These are phyloP conservation scores for Stagonosporopsis chrysanthemi DNA, from an alignment of 2,329 filamentous ascomycete species.

Conservation along the genomic window DNA sequence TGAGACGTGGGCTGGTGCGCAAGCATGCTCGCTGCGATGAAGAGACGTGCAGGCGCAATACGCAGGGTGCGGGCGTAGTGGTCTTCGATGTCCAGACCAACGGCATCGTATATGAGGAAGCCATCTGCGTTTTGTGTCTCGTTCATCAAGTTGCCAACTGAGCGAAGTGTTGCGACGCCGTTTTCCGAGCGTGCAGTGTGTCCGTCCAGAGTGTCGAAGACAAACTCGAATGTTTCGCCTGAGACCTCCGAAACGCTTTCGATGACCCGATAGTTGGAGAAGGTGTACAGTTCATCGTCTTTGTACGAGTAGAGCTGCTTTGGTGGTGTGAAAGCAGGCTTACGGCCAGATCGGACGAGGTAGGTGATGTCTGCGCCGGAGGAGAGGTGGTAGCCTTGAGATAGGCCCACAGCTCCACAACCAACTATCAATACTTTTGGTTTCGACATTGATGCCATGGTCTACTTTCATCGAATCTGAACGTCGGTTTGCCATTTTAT, in stretches of 20 bases:
- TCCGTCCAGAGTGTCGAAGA: constrained; percentile 34
- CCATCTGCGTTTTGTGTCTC: constrained; percentile 5
- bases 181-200: constrained; percentile 30
- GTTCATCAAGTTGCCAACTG: constrained; percentile 26
- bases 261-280: constrained; percentile 28
- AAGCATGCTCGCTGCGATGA: constrained; percentile 26
- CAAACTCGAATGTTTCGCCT: constrained; percentile 23
- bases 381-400: constrained; percentile 31
- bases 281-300: constrained; percentile 23
- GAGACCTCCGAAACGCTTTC: constrained; percentile 25
- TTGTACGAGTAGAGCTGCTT: constrained; percentile 34
- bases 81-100: constrained; percentile 26
- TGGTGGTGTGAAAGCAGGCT: constrained; percentile 25
- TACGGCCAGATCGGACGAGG: constrained; percentile 33
- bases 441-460: constrained; percentile 18
- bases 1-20: constrained; percentile 28
- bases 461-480: neutral
- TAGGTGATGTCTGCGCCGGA: constrained; percentile 30
- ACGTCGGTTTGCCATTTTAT: neutral
- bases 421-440: constrained; percentile 32
- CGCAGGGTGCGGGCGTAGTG: constrained; percentile 23
- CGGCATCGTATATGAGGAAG: constrained; percentile 29
- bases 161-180: constrained; percentile 22
- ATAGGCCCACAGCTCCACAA: constrained; percentile 32
- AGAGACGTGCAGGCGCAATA: constrained; percentile 18